Conservation (phyloP, 345 rosid genomes). For the Erysimum cheiranthoides region DNA sequence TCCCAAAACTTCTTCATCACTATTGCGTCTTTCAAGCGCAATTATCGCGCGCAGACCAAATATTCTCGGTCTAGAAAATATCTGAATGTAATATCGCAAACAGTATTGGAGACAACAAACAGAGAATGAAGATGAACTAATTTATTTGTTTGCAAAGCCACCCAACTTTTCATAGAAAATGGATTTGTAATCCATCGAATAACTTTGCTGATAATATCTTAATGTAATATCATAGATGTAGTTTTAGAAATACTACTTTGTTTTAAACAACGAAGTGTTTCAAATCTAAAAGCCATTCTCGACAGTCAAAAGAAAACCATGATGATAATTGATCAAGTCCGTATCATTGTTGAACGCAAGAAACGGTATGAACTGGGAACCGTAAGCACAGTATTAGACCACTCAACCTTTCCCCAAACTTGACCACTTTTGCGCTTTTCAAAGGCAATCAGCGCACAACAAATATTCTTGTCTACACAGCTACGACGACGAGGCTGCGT, state of each 20-base stretch:
- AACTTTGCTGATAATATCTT: not conserved
- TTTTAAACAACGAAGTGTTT: not conserved
- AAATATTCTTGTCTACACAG: constrained; percentile 16
- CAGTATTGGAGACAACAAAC: no score
- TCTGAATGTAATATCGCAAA: no score
- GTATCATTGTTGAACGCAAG: not conserved
- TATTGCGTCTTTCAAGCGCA: no score
- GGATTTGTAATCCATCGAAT: not conserved
- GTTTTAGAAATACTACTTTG: no score
- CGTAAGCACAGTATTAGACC: constrained; percentile 14
- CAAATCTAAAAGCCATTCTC: not conserved
- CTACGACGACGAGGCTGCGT: not conserved
- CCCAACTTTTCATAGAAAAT: no score
- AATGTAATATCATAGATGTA: not conserved
- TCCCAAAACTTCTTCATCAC: no score
- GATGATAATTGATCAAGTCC: not conserved
- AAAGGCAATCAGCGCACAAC: constrained; percentile 9
- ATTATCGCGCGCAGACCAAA: no score
- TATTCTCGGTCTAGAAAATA: no score
- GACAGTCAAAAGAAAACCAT: not conserved
- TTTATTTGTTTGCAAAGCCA: no score
- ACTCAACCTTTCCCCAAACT: constrained; percentile 12
- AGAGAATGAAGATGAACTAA: no score
- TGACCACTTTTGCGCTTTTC: constrained; percentile 15
- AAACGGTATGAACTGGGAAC: not conserved